Evolutionary conservation across 768 basidiomycete genomes (phyloP), one percentile per base, ranked within the genome.

Genomic region (Pleurotus ostreatus): DNA sequence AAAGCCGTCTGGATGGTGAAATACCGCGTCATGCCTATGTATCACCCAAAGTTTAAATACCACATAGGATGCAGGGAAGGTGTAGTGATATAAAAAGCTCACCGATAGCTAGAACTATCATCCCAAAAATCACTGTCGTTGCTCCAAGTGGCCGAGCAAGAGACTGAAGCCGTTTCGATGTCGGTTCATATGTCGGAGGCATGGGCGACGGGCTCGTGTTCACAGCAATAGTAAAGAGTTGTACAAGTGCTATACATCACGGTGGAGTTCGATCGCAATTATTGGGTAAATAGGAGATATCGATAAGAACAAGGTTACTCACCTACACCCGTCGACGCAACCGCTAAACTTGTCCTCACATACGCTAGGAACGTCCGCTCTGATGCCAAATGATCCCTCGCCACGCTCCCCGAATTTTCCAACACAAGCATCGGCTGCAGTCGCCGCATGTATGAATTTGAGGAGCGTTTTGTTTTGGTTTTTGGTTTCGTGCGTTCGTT

Each of bases 361-460:
- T 80, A 81, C 13, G 79, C 78, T 4, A 80, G 66, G 59, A 77
- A 80, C 4, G 78, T 80, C 34, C 78, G 67, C 58, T 81, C 80
- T 5, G 70, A 70, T 1, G 79, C 76, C 7, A 81, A 69, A 57
- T 81, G 79, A 63, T 80, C 79, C n/a, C 80, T 68, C 37, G 80
- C 80, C 49, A 78, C 77, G 52, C 69, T 73, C 13, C 79, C 78
- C 30, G 72, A 69, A 59, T 80, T 81, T 65, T 77, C 69, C 15
- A 81, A 65, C 2, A 60, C 39, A 2, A 66, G 47, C 18, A 57
- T 51, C 2, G 63, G 51, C 37, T 52, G 34, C 38, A 52, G 18
- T 20, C 37, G 51, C n/a, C 23, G n/a, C 37, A 39, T n/a, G 1
- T 41, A 25, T 5, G 51, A 20, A 1, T n/a, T 18, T 5, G 23